phyloP scores from a whole-genome alignment of 106 monocot genomes.

The Cymbidium sinense region DNA sequence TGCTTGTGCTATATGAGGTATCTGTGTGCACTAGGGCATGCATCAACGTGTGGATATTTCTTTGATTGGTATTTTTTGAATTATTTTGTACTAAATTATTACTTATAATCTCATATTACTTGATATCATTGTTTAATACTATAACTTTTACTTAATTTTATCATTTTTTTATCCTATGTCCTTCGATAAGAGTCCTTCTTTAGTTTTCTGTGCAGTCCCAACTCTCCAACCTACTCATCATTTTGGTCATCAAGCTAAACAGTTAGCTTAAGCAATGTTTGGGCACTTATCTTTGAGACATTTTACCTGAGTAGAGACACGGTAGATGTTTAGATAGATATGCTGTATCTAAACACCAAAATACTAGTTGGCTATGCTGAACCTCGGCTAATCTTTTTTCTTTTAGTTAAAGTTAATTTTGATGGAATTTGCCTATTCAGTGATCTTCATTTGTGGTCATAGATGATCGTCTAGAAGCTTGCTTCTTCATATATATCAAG shows the following conservation, averaged over 20 bases:
- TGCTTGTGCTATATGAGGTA: conserved; percentile 40
- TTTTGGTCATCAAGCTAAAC: neutral
- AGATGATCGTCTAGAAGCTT: neutral
- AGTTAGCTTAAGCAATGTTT: neutral
- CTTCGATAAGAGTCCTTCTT: neutral
- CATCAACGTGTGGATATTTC: conserved; percentile 38
- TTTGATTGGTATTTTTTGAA: conserved; percentile 43
- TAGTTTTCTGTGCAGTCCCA: neutral
- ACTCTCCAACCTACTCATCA: neutral
- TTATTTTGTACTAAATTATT: neutral
- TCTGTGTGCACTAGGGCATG: conserved; percentile 68
- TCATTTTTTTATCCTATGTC: neutral
- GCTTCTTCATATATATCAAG: neutral
- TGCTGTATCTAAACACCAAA: too few relatives aligned
- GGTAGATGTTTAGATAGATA: too few relatives aligned
- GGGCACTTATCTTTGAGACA: too few relatives aligned
- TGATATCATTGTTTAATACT: neutral
- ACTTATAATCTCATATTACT: neutral
- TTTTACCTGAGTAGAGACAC: too few relatives aligned
- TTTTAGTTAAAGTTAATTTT: neutral
- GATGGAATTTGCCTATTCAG: neutral
- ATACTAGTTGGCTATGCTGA: neutral
- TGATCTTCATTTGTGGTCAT: neutral
- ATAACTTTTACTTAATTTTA: neutral
- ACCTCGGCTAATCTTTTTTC: neutral